These are phyloP conservation scores for Alternaria infectoria DNA, from an alignment of 2,329 filamentous ascomycete species.

Conservation along the genomic window DNA sequence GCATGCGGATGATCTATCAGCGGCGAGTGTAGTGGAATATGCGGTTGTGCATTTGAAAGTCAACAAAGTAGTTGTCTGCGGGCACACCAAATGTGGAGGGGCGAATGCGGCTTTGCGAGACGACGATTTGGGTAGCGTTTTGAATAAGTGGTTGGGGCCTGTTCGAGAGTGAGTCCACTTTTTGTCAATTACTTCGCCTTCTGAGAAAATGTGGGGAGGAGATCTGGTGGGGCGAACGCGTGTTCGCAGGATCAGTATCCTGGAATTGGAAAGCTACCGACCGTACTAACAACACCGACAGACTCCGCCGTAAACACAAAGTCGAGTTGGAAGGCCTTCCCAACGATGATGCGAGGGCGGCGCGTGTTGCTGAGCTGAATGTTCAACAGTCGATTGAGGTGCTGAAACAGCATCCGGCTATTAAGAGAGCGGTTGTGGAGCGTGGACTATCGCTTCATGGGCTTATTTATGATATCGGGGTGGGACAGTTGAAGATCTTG, in stretches of 20 bases:
- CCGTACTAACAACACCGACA: not conserved
- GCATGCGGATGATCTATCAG: constrained; percentile 68
- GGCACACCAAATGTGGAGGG: constrained; percentile 67
- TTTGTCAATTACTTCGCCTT: not conserved
- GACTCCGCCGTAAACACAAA: constrained; percentile 60
- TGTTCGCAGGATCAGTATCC: not conserved
- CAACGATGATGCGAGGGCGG: constrained; percentile 56
- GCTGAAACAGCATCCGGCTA: constrained; percentile 70
- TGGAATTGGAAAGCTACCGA: not conserved
- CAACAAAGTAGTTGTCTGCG: constrained; percentile 67
- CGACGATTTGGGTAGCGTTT: constrained; percentile 60
- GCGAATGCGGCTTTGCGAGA: constrained; percentile 62
- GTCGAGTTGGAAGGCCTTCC: constrained; percentile 56
- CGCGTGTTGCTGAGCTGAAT: constrained; percentile 77
- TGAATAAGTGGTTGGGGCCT: constrained; percentile 68
- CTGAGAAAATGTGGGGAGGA: not conserved
- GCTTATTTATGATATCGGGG: constrained; percentile 72
- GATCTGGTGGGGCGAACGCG: not conserved
- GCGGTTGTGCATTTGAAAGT: constrained; percentile 75
- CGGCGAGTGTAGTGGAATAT: constrained; percentile 78
- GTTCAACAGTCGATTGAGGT: constrained; percentile 72
- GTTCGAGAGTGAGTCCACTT: constrained; percentile 51
- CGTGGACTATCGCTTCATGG: constrained; percentile 77
- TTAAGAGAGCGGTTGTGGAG: constrained; percentile 73
- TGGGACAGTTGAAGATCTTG: constrained; percentile 61